Evolutionary conservation across 1,284 basidiomycete genomes (phyloP), one percentile per base, ranked within the genome.

Genomic region (Ganoderma meredithae): DNA sequence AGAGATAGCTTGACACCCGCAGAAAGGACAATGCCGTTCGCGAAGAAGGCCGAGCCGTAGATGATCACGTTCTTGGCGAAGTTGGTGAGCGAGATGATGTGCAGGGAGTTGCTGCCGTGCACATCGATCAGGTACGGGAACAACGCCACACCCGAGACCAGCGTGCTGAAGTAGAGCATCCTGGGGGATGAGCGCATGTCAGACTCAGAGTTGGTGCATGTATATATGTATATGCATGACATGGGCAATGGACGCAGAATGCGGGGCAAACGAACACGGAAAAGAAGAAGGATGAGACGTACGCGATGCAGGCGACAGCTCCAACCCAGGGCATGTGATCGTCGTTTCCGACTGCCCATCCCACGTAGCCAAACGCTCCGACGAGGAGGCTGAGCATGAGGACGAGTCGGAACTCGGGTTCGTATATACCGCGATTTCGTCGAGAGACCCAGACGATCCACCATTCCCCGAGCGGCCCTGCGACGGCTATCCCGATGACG

Each of bases 1-100:
- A 83, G 74, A 10, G 81, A 79, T 0, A 78, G 73, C 62, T 79
- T 80, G 62, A 82, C 80, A 22, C 82, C 81, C 39, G 77, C 73
- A 31, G 70, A 65, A 36, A 76, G 70, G 40, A 84, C 78, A 79
- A 84, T 82, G 43, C 81, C 81, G 69, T 84, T 84, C 0, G 83
- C 82, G 70, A 84, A 83, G 72, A 83, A 83, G 17, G 81, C 83
- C 69, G 83, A 81, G 8, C 79, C 80, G 70, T 83, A 85, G 27
- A 81, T 76, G 58, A 84, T 79, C 75, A 84, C 79, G 64, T 82
- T 82, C 73, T 84, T 85, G 60, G 75, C 72, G 68, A 84, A 82
- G 73, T 83, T 84, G 70, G 77, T 79, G 49, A 84, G 71, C 3
- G 83, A 81, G 64, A 85, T 75, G 63, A 82, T 79, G 71, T 84